Evolutionary conservation across 78 protist species (phyloP).

Genomic region (Dictyostelium intermedium): DNA sequence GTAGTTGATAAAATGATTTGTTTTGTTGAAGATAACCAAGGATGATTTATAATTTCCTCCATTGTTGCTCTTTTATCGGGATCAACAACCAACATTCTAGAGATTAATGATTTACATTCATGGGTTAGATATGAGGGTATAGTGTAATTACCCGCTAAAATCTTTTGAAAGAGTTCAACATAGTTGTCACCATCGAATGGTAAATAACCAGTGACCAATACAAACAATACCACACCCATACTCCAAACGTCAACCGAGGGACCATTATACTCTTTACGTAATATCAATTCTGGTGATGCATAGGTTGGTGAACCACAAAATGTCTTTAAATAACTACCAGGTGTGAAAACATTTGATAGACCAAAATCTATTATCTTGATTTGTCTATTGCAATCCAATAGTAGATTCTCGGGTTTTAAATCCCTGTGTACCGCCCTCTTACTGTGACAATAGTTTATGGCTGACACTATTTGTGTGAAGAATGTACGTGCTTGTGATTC

Average conservation of each 20-base stretch:
- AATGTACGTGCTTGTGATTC: constrained; percentile 89
- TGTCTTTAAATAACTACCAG: constrained; percentile 86
- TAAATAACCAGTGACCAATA: constrained; percentile 96
- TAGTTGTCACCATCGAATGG: constrained; percentile 99
- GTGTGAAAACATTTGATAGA: constrained; percentile 79
- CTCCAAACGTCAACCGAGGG: constrained; percentile 96
- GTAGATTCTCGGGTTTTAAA: constrained; percentile 92
- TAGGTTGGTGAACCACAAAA: constrained; percentile 95
- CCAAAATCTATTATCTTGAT: constrained; percentile 95
- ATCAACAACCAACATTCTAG: constrained; percentile 95
- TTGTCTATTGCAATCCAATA: constrained; percentile 91
- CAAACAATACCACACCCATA: constrained; percentile 96
- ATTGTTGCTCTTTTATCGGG: constrained; percentile 83
- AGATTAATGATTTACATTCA: constrained; percentile 90
- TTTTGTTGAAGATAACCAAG: constrained; percentile 39
- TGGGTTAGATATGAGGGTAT: constrained; percentile 73
- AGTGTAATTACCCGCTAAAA: constrained; percentile 85
- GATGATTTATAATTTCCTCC: constrained; percentile 67
- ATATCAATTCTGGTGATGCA: constrained; percentile 91
- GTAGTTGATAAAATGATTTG: not conserved
- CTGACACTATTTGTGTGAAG: constrained; percentile 87
- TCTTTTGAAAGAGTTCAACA: constrained; percentile 94
- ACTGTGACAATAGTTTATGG: constrained; percentile 90
- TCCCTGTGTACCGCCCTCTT: constrained; percentile 82
- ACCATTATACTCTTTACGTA: constrained; percentile 86